phyloP scores from a whole-genome alignment of 2,329 filamentous ascomycete species.

The Xylariaceae sp. region DNA sequence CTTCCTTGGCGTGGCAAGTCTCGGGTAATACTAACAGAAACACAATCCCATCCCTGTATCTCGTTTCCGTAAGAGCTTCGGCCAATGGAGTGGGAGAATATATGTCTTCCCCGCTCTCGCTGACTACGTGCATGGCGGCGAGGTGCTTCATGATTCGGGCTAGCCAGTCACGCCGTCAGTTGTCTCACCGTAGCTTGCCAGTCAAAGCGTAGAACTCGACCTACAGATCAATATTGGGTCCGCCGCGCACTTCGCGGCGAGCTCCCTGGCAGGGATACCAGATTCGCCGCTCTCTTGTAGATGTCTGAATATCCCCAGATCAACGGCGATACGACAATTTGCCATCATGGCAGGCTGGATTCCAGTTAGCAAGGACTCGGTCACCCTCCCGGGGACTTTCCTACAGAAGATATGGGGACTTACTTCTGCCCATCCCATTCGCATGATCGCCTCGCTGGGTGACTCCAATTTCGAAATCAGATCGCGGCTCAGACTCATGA shows the following conservation, averaged over 20 bases:
- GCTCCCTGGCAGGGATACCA: conserved; percentile 26
- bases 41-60: conserved; percentile 36
- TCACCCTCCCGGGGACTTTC: background rate
- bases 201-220: conserved; percentile 22
- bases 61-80: conserved; percentile 34
- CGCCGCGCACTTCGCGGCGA: conserved; percentile 29
- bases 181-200: conserved; percentile 19
- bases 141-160: conserved; percentile 36
- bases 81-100: conserved; percentile 33
- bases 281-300: conserved; percentile 28
- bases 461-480: conserved; percentile 36
- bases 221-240: background rate
- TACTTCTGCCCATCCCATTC: conserved; percentile 40
- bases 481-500: conserved; percentile 36
- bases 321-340: conserved; percentile 35
- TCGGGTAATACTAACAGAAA: conserved; percentile 25
- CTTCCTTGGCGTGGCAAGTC: too few relatives aligned
- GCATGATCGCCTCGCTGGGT: conserved; percentile 36
- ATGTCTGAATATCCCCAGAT: conserved; percentile 36
- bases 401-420: too few relatives aligned
- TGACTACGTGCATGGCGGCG: conserved; percentile 37
- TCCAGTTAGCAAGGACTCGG: background rate
- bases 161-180: background rate
- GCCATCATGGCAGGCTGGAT: conserved; percentile 35
- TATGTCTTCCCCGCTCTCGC: conserved; percentile 24